phyloP scores from a whole-genome alignment of 345 rosid genomes.

The Odontarrhena argentea region DNA sequence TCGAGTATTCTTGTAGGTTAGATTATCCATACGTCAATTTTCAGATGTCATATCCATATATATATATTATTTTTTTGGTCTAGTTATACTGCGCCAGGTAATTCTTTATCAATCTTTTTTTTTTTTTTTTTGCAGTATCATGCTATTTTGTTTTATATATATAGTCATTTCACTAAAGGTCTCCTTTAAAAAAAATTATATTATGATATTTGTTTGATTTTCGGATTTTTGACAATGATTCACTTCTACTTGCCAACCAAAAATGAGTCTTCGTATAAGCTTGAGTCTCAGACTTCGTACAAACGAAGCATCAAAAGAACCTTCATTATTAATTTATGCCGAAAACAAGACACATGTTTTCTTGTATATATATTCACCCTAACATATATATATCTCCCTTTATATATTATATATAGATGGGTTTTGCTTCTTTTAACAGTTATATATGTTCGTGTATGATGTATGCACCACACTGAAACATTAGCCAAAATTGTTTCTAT shows the following conservation, averaged over 20 bases:
- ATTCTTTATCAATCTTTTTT: too few relatives aligned
- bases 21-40: not conserved
- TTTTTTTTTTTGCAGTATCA: not conserved
- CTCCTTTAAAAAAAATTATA: not conserved
- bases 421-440: not conserved
- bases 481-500: conserved; percentile 20
- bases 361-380: not conserved
- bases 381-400: not conserved
- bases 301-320: not conserved
- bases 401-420: not conserved
- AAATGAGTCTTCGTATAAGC: not conserved
- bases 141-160: not conserved
- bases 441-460: too few relatives aligned
- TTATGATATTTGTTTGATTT: not conserved
- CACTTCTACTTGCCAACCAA: too few relatives aligned
- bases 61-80: too few relatives aligned
- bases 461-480: not conserved
- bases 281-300: not conserved
- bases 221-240: not conserved
- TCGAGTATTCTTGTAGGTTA: not conserved
- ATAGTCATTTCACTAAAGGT: not conserved
- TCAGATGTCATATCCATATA: not conserved
- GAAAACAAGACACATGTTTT: not conserved
- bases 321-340: not conserved
- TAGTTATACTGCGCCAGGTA: too few relatives aligned